A percentile compares a stretch with the other conserved stretches of the same genome.
These are phyloP conservation scores for Pseudonitzschia multiseries DNA, from an alignment of 108 stramenopile genomes.

Conservation along the genomic window DNA sequence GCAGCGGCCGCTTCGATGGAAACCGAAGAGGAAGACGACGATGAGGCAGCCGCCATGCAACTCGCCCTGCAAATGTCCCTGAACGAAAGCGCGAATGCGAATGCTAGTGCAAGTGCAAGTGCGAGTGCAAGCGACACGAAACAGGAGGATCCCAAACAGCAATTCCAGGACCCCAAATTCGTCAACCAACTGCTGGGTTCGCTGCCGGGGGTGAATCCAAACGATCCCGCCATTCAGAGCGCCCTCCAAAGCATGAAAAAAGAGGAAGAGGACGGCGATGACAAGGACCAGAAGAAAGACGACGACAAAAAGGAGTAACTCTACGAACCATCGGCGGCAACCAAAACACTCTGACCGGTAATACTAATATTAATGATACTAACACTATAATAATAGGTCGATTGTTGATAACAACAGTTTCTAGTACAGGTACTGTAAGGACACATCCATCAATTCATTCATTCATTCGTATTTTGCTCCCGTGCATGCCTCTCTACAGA, in stretches of 20 bases:
- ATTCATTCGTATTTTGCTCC: neutral
- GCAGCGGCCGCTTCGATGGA: constrained; percentile 18
- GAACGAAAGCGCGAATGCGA: constrained; percentile 27
- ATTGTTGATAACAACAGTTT: neutral
- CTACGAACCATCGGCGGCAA: neutral
- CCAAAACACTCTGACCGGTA: neutral
- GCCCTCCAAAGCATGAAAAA: constrained; percentile 67
- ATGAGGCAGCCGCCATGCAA: constrained; percentile 90
- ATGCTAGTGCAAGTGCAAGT: neutral
- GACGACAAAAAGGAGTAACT: constrained; percentile 20
- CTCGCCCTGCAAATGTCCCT: constrained; percentile 90
- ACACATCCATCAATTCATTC: neutral
- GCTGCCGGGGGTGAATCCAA: constrained; percentile 87
- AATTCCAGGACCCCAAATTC: constrained; percentile 77
- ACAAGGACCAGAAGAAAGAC: constrained; percentile 39
- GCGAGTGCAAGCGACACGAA: neutral
- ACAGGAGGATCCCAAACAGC: constrained; percentile 23
- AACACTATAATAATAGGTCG: neutral
- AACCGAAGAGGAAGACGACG: constrained; percentile 51
- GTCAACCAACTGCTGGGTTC: constrained; percentile 73
- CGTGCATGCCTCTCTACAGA: neutral
- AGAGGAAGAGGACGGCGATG: constrained; percentile 49
- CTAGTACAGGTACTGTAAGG: too few relatives aligned
- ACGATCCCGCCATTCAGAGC: constrained; percentile 89
- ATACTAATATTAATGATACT: neutral